These are phyloP conservation scores for Glycine soja DNA, from an alignment of 306 rosid genomes.

Conservation along the genomic window DNA sequence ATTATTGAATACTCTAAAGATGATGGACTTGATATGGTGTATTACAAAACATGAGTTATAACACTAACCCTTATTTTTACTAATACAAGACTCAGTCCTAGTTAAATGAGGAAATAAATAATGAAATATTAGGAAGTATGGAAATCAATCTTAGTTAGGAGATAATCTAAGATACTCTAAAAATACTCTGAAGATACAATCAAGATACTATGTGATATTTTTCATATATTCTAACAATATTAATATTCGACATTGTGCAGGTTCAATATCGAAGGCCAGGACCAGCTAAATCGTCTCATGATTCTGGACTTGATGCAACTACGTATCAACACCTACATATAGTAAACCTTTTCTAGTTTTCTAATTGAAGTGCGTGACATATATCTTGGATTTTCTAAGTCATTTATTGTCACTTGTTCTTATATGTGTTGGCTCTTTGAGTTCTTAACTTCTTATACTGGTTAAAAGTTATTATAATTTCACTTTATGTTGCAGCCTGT, in stretches of 20 bases:
- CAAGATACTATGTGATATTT: constrained; percentile 17
- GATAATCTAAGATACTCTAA: not conserved
- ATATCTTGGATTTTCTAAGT: constrained; percentile 39
- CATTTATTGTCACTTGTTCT: constrained; percentile 29
- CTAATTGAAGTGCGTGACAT: constrained; percentile 13
- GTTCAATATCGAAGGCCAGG: constrained; percentile 98
- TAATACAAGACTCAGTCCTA: not conserved
- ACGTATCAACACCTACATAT: constrained; percentile 82
- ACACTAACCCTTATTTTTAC: not conserved
- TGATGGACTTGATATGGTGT: constrained; percentile 4
- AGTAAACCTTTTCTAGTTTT: constrained; percentile 60
- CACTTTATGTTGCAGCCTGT: constrained; percentile 72
- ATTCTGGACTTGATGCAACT: constrained; percentile 62
- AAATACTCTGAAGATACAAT: constrained; percentile 3
- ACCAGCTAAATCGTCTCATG: constrained; percentile 67
- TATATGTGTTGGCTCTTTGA: constrained; percentile 38
- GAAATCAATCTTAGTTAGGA: constrained; percentile 5
- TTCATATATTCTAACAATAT: constrained; percentile 30
- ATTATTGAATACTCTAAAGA: constrained; percentile 31
- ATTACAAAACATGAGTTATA: not conserved
- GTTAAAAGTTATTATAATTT: constrained; percentile 37
- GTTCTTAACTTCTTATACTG: not conserved
- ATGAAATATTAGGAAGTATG: constrained; percentile 21
- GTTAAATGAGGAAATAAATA: constrained; percentile 21
- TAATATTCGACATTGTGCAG: constrained; percentile 54